Evolutionary conservation across 805 yeast species (phyloP).

Genomic region (Teunomyces pallodes): DNA sequence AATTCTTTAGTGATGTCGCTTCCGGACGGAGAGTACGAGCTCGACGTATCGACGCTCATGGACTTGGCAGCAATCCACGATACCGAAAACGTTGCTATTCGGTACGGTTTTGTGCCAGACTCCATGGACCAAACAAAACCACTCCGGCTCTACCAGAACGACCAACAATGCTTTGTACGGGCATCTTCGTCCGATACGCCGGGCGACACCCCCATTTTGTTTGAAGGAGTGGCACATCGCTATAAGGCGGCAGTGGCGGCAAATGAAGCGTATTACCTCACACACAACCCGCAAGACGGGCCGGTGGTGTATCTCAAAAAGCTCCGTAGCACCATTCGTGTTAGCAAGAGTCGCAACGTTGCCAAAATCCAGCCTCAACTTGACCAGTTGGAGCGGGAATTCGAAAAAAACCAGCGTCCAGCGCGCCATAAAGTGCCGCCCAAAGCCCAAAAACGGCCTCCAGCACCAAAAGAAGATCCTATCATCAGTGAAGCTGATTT

Average conservation of each 20-base stretch:
- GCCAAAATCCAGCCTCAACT: conserved; percentile 25
- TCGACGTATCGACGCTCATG: conserved; percentile 19
- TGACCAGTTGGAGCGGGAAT: conserved; percentile 18
- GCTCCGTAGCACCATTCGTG: conserved; percentile 31
- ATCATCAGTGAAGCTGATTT: conserved; percentile 38
- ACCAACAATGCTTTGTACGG: conserved; percentile 31
- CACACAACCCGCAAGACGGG: conserved; percentile 15
- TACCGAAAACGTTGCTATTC: conserved; percentile 24
- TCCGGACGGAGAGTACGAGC: conserved; percentile 44
- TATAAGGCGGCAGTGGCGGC: conserved; percentile 9
- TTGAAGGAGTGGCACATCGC: conserved; percentile 38
- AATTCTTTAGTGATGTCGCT: conserved; percentile 20
- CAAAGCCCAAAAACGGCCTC: background rate
- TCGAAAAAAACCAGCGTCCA: background rate
- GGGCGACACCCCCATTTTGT: conserved; percentile 24
- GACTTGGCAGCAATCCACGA: conserved; percentile 10
- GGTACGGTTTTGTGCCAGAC: conserved; percentile 43
- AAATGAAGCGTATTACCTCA: conserved; percentile 31
- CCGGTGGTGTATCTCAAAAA: conserved; percentile 21
- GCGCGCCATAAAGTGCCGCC: no score
- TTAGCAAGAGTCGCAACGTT: conserved; percentile 37
- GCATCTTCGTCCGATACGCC: conserved; percentile 24
- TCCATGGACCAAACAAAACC: conserved; percentile 37
- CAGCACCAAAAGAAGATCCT: background rate
- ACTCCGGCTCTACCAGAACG: conserved; percentile 32